These are phyloP conservation scores for Pyrus hybrid DNA, from an alignment of 331 rosid genomes.

Conservation along the genomic window DNA sequence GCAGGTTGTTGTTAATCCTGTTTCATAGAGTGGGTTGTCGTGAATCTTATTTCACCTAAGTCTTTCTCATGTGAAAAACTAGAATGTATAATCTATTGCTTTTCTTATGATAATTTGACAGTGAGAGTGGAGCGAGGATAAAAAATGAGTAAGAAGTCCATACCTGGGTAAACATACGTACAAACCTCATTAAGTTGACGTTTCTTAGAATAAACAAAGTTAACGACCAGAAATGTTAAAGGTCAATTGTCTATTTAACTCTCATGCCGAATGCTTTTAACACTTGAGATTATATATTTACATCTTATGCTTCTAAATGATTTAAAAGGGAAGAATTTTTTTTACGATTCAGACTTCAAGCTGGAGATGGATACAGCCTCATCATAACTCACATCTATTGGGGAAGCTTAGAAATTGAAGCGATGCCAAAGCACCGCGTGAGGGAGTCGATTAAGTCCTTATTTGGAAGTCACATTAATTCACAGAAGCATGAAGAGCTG, in stretches of 20 bases:
- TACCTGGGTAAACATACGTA: neutral
- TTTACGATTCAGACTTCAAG: slow-evolving; percentile 29
- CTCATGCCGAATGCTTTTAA: neutral
- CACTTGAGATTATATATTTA: neutral
- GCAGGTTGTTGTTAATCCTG: too few relatives aligned
- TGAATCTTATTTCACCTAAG: neutral
- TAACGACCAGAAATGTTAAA: neutral
- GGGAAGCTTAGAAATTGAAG: slow-evolving; percentile 30
- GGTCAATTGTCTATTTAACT: neutral
- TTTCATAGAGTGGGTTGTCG: neutral
- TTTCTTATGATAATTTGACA: neutral
- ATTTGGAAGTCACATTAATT: slow-evolving; percentile 62
- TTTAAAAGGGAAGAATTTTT: neutral
- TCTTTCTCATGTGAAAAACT: neutral
- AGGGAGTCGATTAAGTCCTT: slow-evolving; percentile 72
- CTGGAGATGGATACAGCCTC: slow-evolving; percentile 19
- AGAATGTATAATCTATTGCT: neutral
- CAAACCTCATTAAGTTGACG: neutral
- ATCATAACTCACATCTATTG: slow-evolving; percentile 22
- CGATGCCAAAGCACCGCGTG: slow-evolving; percentile 60
- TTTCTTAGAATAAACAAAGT: neutral
- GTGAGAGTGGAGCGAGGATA: neutral
- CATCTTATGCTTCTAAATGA: neutral
- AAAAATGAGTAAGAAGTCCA: neutral
- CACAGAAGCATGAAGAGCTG: slow-evolving; percentile 60